A percentile compares a stretch with the other conserved stretches of the same genome.
Evolutionary conservation across 345 rosid genomes (phyloP).

Genomic region (Gossypium rotundifolium): DNA sequence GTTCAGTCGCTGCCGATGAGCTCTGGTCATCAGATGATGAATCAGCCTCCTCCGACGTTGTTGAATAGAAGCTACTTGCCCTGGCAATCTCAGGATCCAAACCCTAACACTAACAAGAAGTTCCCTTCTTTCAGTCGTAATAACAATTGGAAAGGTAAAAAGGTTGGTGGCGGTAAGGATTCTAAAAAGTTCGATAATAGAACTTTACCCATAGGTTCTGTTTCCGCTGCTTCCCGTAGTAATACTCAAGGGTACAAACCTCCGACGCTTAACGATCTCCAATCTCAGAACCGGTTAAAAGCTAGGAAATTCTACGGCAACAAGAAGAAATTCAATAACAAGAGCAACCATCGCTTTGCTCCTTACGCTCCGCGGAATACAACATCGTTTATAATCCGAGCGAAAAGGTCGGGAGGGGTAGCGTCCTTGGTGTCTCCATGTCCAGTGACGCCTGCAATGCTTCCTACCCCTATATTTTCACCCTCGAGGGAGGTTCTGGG

Average conservation of each 20-base stretch:
- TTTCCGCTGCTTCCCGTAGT: conserved; percentile 19
- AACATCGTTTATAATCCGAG: conserved; percentile 75
- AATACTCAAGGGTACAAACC: conserved; percentile 57
- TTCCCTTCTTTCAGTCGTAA: conserved; percentile 30
- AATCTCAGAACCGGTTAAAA: conserved; percentile 65
- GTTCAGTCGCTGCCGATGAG: conserved; percentile 28
- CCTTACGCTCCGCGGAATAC: conserved; percentile 97
- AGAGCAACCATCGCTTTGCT: conserved; percentile 52
- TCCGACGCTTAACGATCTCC: conserved; percentile 74
- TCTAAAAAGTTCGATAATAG: conserved; percentile 30
- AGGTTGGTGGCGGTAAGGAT: conserved; percentile 27
- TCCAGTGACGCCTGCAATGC: conserved; percentile 81
- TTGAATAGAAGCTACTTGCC: conserved; percentile 43
- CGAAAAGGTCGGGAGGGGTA: conserved; percentile 85
- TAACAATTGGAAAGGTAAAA: conserved; percentile 80
- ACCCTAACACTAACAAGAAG: conserved; percentile 29
- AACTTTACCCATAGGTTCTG: conserved; percentile 20
- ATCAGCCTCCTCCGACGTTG: conserved; percentile 34
- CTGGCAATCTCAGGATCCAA: conserved; percentile 16
- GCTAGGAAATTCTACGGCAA: conserved; percentile 55
- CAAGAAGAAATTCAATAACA: conserved; percentile 57
- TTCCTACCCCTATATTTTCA: conserved; percentile 80
- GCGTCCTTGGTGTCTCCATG: conserved; percentile 86
- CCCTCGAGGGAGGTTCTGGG: conserved; percentile 84
- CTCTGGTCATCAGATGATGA: conserved; percentile 32